A percentile compares a stretch with the other conserved stretches of the same genome.
phyloP scores from a whole-genome alignment of 2,329 filamentous ascomycete species.

The Neopestalotiopsis sp. region DNA sequence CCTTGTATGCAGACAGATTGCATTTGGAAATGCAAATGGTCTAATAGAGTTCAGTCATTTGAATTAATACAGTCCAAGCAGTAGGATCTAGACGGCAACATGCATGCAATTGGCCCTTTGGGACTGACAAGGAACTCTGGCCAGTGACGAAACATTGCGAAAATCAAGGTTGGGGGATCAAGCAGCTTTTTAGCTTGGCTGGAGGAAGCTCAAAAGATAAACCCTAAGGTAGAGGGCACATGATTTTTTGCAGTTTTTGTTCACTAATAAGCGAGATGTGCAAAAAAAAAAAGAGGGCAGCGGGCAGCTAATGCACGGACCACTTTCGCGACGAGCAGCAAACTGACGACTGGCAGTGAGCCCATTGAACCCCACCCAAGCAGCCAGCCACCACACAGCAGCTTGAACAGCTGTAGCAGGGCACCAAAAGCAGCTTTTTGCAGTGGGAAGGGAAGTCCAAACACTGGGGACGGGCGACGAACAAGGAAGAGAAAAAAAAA shows the following conservation, averaged over 20 bases:
- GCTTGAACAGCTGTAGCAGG: not conserved
- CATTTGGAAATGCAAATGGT: not conserved
- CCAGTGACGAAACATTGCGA: not conserved
- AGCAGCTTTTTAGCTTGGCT: not conserved
- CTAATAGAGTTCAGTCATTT: not conserved
- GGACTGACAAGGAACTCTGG: not conserved
- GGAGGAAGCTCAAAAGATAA: constrained; percentile 1
- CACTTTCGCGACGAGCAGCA: not conserved
- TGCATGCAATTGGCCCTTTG: not conserved
- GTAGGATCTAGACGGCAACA: not conserved
- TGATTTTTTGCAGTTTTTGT: constrained; percentile 1
- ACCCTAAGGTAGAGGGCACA: constrained; percentile 13
- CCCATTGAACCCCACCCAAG: too few relatives aligned
- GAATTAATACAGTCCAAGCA: not conserved
- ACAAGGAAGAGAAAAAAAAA: constrained; percentile 2
- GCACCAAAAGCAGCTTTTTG: not conserved
- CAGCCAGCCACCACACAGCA: constrained; percentile 3
- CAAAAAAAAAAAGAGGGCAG: not conserved
- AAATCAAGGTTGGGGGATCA: constrained; percentile 1
- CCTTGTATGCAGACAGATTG: too few relatives aligned
- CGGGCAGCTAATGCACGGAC: not conserved
- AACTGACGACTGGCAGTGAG: not conserved
- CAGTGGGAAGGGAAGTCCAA: not conserved
- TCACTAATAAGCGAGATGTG: constrained; percentile 7
- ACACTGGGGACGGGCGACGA: not conserved